Base-by-base conservation (phyloP, 2,329 filamentous ascomycete species). In the Teratosphaeria pseudoeucalypti region DNA sequence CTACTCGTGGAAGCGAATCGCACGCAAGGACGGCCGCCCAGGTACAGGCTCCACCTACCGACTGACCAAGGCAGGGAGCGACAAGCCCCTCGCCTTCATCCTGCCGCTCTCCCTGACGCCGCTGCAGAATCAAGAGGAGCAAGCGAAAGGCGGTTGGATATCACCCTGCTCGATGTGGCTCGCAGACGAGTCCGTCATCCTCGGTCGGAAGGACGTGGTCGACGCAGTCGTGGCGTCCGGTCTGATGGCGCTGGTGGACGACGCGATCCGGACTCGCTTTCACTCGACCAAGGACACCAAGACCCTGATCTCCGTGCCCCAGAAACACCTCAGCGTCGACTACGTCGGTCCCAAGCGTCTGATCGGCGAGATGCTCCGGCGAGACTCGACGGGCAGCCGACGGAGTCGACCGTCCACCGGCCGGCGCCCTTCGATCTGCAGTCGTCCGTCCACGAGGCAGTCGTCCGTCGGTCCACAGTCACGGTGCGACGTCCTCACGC, bases 181-280 rank as follows among this genome's bases (percentile, higher is more conserved):
- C 71, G 89, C 83, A 67, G 90, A 96, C 72, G 76, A 83, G 61
- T 80, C 79, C 16, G 80, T 94, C 61, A 79, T 94, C 65, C 78
- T 82, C 34, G 85, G 83, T 65, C 78, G 84, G 71, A 88, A 87
- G 56, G 92, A 96, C 72, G 84, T 95, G 69, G 89, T 90, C 63
- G 92, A 96, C 73, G 87, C 95, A 64, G 87, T 97, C 63, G 82
- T 97, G 63, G 85, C 91, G 54, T 94, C 91, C n/a, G 92, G 92
- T 27, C 82, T 97, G 66, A 85, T 95, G 67, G 85, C 89, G 7
- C 83, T 97, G 53, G 87, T 95, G 57, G 92, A 97, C 70, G 90
- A 97, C 75, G 90, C 86, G 76, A 96, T 97, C 78, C 89, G 89
- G 74, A 81, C 84, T 62, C 84, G 83, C 60, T 94, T 90, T 84